These are phyloP conservation scores for Nymphaea thermarum DNA, from an alignment of 164 flowering plant species.

Conservation along the genomic window DNA sequence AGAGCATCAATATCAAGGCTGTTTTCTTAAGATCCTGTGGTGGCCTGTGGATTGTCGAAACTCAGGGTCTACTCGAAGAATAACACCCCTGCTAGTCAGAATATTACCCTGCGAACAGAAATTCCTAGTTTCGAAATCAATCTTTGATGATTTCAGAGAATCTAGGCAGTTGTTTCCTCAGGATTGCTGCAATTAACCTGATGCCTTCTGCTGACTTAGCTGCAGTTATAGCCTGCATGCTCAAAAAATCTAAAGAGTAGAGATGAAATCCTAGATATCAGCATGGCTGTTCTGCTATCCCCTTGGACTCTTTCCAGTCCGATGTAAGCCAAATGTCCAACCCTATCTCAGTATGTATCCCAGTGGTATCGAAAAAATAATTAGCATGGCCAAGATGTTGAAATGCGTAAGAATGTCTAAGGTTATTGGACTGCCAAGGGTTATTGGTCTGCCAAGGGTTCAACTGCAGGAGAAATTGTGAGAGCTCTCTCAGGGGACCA, in stretches of 20 bases:
- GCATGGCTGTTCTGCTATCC: conserved; percentile 50
- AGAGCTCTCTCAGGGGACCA: conserved; percentile 74
- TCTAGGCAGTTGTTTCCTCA: no score
- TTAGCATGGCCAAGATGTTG: conserved; percentile 14
- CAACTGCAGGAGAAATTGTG: conserved; percentile 37
- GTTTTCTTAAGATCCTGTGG: no score
- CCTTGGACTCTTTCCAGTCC: conserved; percentile 55
- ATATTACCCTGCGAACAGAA: no score
- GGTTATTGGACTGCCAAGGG: conserved; percentile 24
- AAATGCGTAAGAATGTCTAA: conserved; percentile 21
- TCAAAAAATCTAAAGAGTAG: conserved; percentile 60
- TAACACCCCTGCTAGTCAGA: no score
- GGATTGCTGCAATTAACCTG: conserved; percentile 30
- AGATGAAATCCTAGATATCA: conserved; percentile 62
- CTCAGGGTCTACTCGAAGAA: no score
- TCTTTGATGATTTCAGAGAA: no score
- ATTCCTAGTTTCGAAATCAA: no score
- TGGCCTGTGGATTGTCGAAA: no score
- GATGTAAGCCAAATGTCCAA: conserved; percentile 66
- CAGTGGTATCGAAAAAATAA: conserved; percentile 34
- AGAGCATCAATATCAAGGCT: no score
- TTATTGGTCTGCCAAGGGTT: conserved; percentile 27
- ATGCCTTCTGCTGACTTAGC: conserved; percentile 70
- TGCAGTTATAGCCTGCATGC: conserved; percentile 69
- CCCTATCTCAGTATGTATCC: conserved; percentile 41